These are phyloP conservation scores for Lotmaria passim DNA, from an alignment of 208 protist genomes.

Conservation along the genomic window DNA sequence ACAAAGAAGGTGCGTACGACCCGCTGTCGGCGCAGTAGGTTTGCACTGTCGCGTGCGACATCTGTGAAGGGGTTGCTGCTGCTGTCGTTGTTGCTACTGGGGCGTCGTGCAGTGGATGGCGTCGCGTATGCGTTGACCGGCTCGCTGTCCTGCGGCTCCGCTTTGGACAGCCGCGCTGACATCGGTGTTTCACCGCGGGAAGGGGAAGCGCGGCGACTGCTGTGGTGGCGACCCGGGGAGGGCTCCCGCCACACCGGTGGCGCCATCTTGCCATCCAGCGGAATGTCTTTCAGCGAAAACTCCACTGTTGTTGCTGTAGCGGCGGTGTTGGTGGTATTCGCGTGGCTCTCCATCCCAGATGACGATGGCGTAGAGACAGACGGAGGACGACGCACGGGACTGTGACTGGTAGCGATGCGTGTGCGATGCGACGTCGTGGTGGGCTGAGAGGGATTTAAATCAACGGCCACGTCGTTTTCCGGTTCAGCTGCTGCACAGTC, in stretches of 20 bases:
- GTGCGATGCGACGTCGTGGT: slow-evolving; percentile 11
- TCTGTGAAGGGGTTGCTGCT: slow-evolving; percentile 15
- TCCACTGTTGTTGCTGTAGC: slow-evolving; percentile 2
- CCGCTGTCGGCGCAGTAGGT: slow-evolving; percentile 9
- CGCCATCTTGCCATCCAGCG: slow-evolving; percentile 12
- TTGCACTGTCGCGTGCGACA: slow-evolving; percentile 11
- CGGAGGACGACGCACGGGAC: not conserved
- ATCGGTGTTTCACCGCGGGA: not conserved
- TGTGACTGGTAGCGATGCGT: not conserved
- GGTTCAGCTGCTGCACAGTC: not conserved
- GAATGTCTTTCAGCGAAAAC: slow-evolving; percentile 24
- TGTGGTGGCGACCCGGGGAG: not conserved
- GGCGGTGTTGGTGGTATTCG: not conserved
- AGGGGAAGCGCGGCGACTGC: not conserved
- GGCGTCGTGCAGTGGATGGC: too few species aligned
- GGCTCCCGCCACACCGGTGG: slow-evolving; percentile 20
- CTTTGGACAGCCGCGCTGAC: not conserved
- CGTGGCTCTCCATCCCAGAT: not conserved
- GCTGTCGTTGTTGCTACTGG: not conserved
- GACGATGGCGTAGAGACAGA: not conserved
- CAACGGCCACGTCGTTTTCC: not conserved
- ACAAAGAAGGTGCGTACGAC: slow-evolving; percentile 26
- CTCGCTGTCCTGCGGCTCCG: too few species aligned
- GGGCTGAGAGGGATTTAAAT: not conserved
- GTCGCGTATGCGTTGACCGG: too few species aligned